Evolutionary conservation across 2,329 filamentous ascomycete genomes (phyloP), one percentile per base, ranked within the genome.

Genomic region (Alternaria alternata): DNA sequence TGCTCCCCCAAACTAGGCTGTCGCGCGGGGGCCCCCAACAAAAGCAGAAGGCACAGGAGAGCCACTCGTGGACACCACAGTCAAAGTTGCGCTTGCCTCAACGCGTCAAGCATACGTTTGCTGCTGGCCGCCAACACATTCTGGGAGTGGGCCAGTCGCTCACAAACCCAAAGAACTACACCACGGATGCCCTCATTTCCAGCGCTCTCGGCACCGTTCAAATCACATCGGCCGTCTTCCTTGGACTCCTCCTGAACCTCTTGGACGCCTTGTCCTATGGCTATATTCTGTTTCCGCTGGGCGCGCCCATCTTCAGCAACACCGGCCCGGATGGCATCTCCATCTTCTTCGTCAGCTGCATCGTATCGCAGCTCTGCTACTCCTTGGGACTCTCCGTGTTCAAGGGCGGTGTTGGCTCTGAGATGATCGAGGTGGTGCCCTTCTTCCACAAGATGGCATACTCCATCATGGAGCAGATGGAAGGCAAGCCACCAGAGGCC

Each of bases 361-460:
- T 99, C 64, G 87, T 98, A 41, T 91, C 95, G 0, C 95, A 99
- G 76, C 79, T 99, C 52, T 91, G 93, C 16, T 98, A 94, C 76
- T 97, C 94, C 0, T 85, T 86, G 20, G 89, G 89, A 4, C 91
- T 93, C 0, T 97, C 94, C 72, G 89, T 92, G 34, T 99, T 99
- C 81, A 90, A 87, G 67, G 94, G 95, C 16, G 93, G 92, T 4
- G 89, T 99, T 60, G 95, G 95, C 5, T 98, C 95, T 3, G 95
- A 99, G 78, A 89, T 99, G 89, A 99, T 98, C 67, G 95, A 99
- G 80, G 94, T 98, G 1, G 94, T 99, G 1, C 95, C 94, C 0
- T 99, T 99, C 81, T 98, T 99, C 77, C 95, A 99, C 81, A 96
- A 94, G 73, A 99, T 99, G 94, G 94, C 95, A 0, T 89, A 90